Evolutionary conservation across 805 yeast genomes (phyloP).

Genomic region (Starmerella floricola): DNA sequence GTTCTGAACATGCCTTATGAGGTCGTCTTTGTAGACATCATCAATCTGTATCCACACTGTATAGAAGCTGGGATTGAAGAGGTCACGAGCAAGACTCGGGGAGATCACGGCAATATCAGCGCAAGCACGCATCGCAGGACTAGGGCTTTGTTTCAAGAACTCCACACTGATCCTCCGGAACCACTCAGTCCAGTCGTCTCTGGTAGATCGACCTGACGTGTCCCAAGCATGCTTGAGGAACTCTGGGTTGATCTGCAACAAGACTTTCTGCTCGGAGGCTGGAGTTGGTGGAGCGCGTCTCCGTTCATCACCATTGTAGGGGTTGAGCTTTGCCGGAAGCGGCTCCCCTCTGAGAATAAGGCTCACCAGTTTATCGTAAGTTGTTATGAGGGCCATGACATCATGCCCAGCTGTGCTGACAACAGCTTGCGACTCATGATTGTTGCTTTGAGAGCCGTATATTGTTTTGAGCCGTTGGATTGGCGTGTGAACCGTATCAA

Average conservation of each 20-base stretch:
- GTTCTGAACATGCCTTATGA: conserved; percentile 70
- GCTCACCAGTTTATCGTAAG: conserved; percentile 69
- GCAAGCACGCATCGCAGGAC: conserved; percentile 88
- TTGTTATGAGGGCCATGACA: conserved; percentile 42
- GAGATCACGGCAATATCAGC: conserved; percentile 78
- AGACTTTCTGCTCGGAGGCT: conserved; percentile 52
- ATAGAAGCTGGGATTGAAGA: conserved; percentile 89
- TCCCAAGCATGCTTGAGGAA: conserved; percentile 79
- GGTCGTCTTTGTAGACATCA: conserved; percentile 78
- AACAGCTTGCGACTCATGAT: conserved; percentile 38
- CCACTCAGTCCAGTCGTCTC: conserved; percentile 99
- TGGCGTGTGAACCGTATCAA: conserved; percentile 29
- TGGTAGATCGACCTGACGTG: conserved; percentile 72
- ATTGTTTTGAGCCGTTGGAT: conserved; percentile 16
- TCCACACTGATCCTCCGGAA: conserved; percentile 75
- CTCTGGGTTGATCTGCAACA: conserved; percentile 57
- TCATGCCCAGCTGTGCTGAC: conserved; percentile 54
- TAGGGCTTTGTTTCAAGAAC: conserved; percentile 79
- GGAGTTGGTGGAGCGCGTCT: conserved; percentile 30
- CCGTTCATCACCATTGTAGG: conserved; percentile 38
- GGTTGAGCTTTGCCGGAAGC: conserved; percentile 59
- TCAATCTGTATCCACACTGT: conserved; percentile 91
- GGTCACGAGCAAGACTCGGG: conserved; percentile 68
- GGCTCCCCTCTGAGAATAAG: conserved; percentile 76
- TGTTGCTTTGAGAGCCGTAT: conserved; percentile 5